A percentile compares a stretch with the other conserved stretches of the same genome.
phyloP scores from a whole-genome alignment of 768 basidiomycete genomes.

The Astraeus odoratus region DNA sequence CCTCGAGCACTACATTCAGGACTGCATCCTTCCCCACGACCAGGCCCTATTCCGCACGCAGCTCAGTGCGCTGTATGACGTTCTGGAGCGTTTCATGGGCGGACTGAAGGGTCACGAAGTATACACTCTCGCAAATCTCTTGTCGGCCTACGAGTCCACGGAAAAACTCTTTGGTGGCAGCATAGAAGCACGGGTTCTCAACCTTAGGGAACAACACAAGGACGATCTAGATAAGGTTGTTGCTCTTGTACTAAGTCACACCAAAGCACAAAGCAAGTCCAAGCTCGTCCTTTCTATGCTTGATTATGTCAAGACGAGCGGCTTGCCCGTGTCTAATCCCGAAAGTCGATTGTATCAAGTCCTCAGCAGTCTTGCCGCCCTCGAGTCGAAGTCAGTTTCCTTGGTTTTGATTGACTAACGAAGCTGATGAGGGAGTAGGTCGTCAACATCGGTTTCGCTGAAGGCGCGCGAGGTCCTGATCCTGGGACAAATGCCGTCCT shows the following conservation, averaged over 20 bases:
- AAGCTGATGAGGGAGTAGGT: constrained; percentile 37
- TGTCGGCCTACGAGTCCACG: constrained; percentile 75
- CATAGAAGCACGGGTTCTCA: constrained; percentile 87
- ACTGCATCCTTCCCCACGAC: constrained; percentile 75
- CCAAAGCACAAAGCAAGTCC: constrained; percentile 89
- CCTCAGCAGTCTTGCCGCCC: constrained; percentile 70
- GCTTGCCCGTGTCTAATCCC: constrained; percentile 64
- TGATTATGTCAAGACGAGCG: constrained; percentile 82
- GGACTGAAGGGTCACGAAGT: constrained; percentile 88
- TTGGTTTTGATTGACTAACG: neutral
- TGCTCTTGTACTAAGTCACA: constrained; percentile 85
- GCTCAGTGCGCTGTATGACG: constrained; percentile 61
- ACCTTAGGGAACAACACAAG: constrained; percentile 87
- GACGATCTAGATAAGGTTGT: constrained; percentile 87
- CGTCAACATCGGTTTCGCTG: constrained; percentile 84
- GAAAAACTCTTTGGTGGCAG: constrained; percentile 92
- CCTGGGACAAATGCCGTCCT: constrained; percentile 92
- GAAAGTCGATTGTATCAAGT: constrained; percentile 73
- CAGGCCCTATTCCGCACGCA: constrained; percentile 71
- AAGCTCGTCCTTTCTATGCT: constrained; percentile 81
- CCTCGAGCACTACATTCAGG: constrained; percentile 78
- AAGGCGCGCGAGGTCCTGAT: constrained; percentile 98
- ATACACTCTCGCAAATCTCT: constrained; percentile 64
- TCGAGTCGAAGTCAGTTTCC: constrained; percentile 75
- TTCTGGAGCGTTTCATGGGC: constrained; percentile 70